Base-by-base conservation (phyloP, 805 yeast species). In the Metschnikowia baotianmanensis region DNA sequence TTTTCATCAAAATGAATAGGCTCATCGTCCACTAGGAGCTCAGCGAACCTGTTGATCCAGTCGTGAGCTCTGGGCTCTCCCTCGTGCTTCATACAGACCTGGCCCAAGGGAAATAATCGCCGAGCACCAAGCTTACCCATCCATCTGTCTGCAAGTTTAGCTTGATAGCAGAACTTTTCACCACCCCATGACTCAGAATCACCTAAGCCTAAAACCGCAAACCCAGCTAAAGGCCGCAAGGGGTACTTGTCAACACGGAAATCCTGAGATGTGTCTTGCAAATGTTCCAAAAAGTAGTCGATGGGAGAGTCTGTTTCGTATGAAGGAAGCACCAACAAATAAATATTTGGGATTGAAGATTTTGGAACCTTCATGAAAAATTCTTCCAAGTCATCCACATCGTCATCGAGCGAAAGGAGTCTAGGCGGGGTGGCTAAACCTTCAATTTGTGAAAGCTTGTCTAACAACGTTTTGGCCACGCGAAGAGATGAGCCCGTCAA, bases 251-350 rank as follows among this genome's bases (percentile, higher is more conserved):
- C 96, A 24, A 89, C 77, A 50, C 96, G 73, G 66, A 87, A 87
- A 60, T 89, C 97, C 46, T 83, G 82, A 46, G 78, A 78, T 1
- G 95, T 87, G 40, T 89, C 96, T 47, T 78, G 73, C 50, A 89
- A 68, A 31, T 86, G 80, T 53, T 86, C 95, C 42, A 89, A 66
- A 60, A 88, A 87, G 57, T 80, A 90, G 61, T 89, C 97, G 23
- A 90, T 72, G 11, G 97, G 96, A 1, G 95, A 86, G 59, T 89
- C 97, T 0, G 90, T 85, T 50, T 88, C 96, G 57, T 89, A 89
- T 0, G 96, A 87, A 1, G 97, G 97, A 23, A 89, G 68, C 12
- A 89, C 86, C 43, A 89, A 49, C 26, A 90, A 58, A 54, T 87
- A 89, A 10, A 87, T 63, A 29, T 76, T 63, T 40, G 79, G 74